phyloP scores from a whole-genome alignment of 805 yeast genomes.

The Brettanomyces anomalus region DNA sequence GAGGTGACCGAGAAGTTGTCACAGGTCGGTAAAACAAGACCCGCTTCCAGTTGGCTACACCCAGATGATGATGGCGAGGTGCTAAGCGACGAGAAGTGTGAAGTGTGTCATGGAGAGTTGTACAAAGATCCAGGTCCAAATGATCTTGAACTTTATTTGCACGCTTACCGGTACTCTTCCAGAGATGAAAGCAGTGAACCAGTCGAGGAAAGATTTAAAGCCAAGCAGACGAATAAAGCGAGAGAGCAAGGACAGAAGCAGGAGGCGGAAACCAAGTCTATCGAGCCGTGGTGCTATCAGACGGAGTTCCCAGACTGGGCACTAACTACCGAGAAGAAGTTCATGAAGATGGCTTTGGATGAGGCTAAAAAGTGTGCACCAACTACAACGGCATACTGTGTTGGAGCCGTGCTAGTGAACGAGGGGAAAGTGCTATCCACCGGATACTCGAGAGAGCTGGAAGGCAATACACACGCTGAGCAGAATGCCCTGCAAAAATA shows the following conservation, averaged over 20 bases:
- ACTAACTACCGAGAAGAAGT: slow-evolving; percentile 40
- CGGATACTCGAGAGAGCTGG: slow-evolving; percentile 85
- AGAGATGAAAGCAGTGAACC: slow-evolving; percentile 19
- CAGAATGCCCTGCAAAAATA: slow-evolving; percentile 86
- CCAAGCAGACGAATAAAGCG: not conserved
- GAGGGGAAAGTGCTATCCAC: slow-evolving; percentile 62
- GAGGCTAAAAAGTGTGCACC: slow-evolving; percentile 77
- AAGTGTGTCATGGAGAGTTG: slow-evolving; percentile 56
- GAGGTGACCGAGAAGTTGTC: slow-evolving; percentile 43
- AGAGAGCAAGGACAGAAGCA: not conserved
- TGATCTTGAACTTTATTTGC: slow-evolving; percentile 84
- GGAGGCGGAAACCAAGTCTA: not conserved
- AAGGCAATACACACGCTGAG: slow-evolving; percentile 96
- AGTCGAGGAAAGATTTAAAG: not conserved
- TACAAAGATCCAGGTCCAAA: slow-evolving; percentile 86
- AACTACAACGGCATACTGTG: slow-evolving; percentile 81
- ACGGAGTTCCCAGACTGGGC: slow-evolving; percentile 87
- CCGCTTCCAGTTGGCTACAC: slow-evolving; percentile 62
- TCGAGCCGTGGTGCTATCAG: slow-evolving; percentile 53
- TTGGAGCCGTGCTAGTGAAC: slow-evolving; percentile 79
- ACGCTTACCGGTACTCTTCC: slow-evolving; percentile 75
- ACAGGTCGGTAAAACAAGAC: slow-evolving; percentile 58
- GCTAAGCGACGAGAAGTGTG: slow-evolving; percentile 44
- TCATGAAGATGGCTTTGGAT: slow-evolving; percentile 68
- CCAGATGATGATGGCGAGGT: slow-evolving; percentile 59